Percentiles rank a stretch among this genome's conserved stretches.
Evolutionary conservation across 331 rosid genomes (phyloP).

Genomic region (Malus hybrid): DNA sequence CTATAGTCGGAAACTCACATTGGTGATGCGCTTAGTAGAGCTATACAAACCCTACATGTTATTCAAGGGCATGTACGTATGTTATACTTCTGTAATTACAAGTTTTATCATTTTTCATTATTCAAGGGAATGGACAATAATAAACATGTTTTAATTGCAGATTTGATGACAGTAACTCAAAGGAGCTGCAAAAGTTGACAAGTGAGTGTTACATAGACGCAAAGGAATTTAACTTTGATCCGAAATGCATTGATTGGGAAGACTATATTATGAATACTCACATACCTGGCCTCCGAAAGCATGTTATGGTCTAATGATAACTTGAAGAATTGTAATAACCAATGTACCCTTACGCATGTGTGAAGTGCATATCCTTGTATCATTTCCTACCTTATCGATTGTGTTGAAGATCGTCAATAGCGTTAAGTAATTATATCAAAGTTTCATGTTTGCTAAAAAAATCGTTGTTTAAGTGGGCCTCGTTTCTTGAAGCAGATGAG

Average conservation of each 20-base stretch:
- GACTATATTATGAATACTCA: conserved; percentile 22
- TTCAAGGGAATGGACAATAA: not conserved
- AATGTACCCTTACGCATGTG: not conserved
- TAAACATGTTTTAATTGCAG: not conserved
- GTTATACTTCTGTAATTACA: not conserved
- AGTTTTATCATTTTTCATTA: not conserved
- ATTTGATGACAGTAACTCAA: conserved; percentile 25
- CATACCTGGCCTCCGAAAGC: conserved; percentile 22
- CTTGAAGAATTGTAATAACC: not conserved
- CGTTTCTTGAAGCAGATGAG: too few relatives aligned
- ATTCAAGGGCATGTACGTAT: conserved; percentile 67
- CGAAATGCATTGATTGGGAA: conserved; percentile 26
- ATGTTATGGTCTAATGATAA: not conserved
- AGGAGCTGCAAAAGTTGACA: not conserved
- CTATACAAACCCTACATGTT: conserved; percentile 68
- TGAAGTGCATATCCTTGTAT: not conserved
- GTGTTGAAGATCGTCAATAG: not conserved
- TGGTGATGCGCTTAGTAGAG: conserved; percentile 50
- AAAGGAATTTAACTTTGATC: conserved; percentile 15
- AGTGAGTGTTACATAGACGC: not conserved
- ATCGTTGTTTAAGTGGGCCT: too few relatives aligned
- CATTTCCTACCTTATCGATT: not conserved
- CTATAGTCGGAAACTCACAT: conserved; percentile 28
- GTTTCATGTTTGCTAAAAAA: not conserved
- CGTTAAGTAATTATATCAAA: not conserved